These are phyloP conservation scores for Scytalidium sp. DNA, from an alignment of 2,329 filamentous ascomycete species.

Conservation along the genomic window DNA sequence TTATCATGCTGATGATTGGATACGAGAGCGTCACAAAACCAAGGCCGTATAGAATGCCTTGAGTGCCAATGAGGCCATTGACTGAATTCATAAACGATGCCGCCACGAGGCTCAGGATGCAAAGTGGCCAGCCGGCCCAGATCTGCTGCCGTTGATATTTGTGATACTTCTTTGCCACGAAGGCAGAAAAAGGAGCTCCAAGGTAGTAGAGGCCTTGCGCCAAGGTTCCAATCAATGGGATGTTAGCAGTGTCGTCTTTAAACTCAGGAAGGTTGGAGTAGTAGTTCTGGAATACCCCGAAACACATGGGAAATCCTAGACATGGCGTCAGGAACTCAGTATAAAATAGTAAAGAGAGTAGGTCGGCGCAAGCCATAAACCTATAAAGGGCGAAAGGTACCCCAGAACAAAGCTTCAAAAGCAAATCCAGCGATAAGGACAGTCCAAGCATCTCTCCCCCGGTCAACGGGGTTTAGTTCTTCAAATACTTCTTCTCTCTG, in stretches of 20 bases:
- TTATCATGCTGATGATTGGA: constrained; percentile 55
- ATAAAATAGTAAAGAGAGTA: constrained; percentile 58
- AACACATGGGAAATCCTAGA: constrained; percentile 63
- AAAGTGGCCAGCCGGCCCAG: constrained; percentile 36
- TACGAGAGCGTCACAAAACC: constrained; percentile 55
- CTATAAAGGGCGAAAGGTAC: constrained; percentile 32
- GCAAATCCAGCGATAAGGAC: constrained; percentile 47
- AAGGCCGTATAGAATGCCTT: constrained; percentile 59
- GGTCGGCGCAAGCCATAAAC: no score
- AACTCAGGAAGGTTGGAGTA: constrained; percentile 61
- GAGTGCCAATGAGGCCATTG: constrained; percentile 53
- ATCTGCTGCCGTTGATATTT: constrained; percentile 33
- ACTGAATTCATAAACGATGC: constrained; percentile 53
- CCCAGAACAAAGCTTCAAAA: constrained; percentile 53
- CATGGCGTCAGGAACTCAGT: constrained; percentile 60
- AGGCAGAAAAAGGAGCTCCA: constrained; percentile 30
- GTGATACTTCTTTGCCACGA: constrained; percentile 30
- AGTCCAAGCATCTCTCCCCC: constrained; percentile 37
- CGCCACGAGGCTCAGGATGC: constrained; percentile 34
- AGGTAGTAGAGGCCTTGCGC: constrained; percentile 29
- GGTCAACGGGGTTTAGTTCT: constrained; percentile 9
- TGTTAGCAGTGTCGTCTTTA: constrained; percentile 39
- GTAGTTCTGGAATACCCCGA: constrained; percentile 68
- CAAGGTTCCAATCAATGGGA: constrained; percentile 60
- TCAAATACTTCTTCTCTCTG: neutral